These are phyloP conservation scores for Coriolopsis trogii DNA, from an alignment of 1,284 basidiomycete genomes.

Conservation along the genomic window DNA sequence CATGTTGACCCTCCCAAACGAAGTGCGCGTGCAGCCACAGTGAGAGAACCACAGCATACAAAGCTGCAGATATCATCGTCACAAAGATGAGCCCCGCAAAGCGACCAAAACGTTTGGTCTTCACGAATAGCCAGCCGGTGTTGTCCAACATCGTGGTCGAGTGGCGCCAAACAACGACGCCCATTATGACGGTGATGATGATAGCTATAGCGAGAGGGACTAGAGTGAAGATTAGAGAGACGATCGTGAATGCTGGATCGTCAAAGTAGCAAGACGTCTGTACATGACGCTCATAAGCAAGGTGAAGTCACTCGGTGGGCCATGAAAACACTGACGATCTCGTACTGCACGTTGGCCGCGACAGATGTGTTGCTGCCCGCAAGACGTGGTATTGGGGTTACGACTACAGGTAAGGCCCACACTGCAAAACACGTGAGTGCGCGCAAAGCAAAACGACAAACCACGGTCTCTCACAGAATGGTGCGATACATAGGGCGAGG, in stretches of 20 bases:
- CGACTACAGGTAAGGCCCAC: constrained; percentile 30
- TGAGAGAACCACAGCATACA: constrained; percentile 27
- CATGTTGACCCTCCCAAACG: not conserved
- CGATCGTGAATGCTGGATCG: constrained; percentile 22
- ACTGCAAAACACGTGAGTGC: constrained; percentile 12
- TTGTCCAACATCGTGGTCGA: constrained; percentile 21
- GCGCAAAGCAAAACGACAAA: not conserved
- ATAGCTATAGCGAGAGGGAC: constrained; percentile 26
- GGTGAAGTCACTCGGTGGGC: not conserved
- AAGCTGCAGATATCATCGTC: constrained; percentile 25
- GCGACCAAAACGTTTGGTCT: constrained; percentile 24
- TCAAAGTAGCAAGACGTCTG: constrained; percentile 28
- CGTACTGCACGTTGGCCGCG: not conserved
- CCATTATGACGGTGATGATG: constrained; percentile 18
- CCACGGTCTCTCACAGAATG: constrained; percentile 25
- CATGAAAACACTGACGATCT: constrained; percentile 13
- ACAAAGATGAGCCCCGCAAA: constrained; percentile 28
- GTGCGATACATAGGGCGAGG: constrained; percentile 21
- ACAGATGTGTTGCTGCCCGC: not conserved
- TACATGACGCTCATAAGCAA: not conserved
- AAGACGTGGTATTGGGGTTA: constrained; percentile 22
- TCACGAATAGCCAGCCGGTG: constrained; percentile 13
- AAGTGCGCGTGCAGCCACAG: constrained; percentile 20
- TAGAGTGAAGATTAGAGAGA: constrained; percentile 26
- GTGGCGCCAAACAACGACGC: constrained; percentile 23